A percentile compares a stretch with the other conserved stretches of the same genome.
These are phyloP conservation scores for Lenwebbia sp. DNA, from an alignment of 345 rosid genomes.

Conservation along the genomic window DNA sequence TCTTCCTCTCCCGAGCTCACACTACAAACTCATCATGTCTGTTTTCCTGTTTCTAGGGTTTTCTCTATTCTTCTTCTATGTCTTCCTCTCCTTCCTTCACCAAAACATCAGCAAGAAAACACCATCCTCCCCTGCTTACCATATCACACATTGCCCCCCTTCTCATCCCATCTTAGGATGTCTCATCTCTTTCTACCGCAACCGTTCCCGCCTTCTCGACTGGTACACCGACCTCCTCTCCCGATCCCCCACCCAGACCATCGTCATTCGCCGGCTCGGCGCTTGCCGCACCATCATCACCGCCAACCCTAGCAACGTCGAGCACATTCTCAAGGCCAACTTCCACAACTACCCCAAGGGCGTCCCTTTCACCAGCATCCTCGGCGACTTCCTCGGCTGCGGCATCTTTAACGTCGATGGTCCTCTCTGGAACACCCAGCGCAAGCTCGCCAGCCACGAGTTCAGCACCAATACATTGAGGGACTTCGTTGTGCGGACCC, in stretches of 20 bases:
- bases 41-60: background rate
- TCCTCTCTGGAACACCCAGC: constrained; percentile 54
- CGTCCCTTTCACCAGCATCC: constrained; percentile 60
- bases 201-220: constrained; percentile 49
- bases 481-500: constrained; percentile 37
- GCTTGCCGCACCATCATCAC: constrained; percentile 55
- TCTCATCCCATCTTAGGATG: constrained; percentile 66
- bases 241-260: constrained; percentile 42
- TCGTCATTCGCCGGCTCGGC: constrained; percentile 36
- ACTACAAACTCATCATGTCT: background rate
- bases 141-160: constrained; percentile 8
- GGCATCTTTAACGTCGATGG: constrained; percentile 83
- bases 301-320: constrained; percentile 58
- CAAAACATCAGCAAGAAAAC: background rate
- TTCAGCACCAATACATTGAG: constrained; percentile 49
- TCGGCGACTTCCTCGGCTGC: constrained; percentile 70
- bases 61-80: background rate
- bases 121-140: background rate
- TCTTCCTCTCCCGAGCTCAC: background rate
- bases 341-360: constrained; percentile 80
- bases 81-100: background rate
- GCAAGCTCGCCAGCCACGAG: constrained; percentile 73
- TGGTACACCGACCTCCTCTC: constrained; percentile 73
- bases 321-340: constrained; percentile 52
- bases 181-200: constrained; percentile 47